Base-by-base conservation (phyloP, 306 rosid species). In the Acacia crassicarpa region DNA sequence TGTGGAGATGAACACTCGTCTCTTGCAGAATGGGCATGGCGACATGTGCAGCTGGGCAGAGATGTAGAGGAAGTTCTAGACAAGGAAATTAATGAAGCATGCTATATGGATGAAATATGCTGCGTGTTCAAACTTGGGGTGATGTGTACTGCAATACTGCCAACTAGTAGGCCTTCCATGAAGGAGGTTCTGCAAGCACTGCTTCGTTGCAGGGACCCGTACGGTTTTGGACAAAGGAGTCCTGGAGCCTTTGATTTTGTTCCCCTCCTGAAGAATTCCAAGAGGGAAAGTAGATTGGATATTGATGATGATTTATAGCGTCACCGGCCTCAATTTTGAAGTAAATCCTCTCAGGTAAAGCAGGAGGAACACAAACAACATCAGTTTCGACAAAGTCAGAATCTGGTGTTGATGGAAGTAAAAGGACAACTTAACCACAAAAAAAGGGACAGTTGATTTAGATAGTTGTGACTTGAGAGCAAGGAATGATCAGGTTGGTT, bases 131-230 rank as follows among this genome's bases (percentile, higher is more conserved):
- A 67, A 81, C 90, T 95, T 2, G 99, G 98, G 8, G 61, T 92
- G 43, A 54, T 67, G 67, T 95, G 99, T 56, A 92, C 97, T 0
- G 54, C 77, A 66, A 23, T 45, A 49, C 79, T 76, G 66, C 96
- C 99, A 6, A 43, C 82, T 49, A 22, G 8, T 19, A 83, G 94
- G 82, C 99, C 99, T 49, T 74, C 95, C 87, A 95, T 95, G 97
- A 83, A 88, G 74, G 90, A 87, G 67, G 91, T 85, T 45, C 12
- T 88, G 56, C 70, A 81, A 27, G 6, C 83, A 48, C 75, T 91
- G 74, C 72, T 76, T 65, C 78, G 58, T 14, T 74, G 79, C 43
- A 17, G 51, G 51, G 77, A 80, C 4, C 81, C 32, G n/a, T 23
- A 27, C 6, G 62, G 2, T 11, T 14, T 4, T 12, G 70, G 66